Base-by-base conservation (phyloP, 176 grass and related monocot species). In the Themeda triandra region DNA sequence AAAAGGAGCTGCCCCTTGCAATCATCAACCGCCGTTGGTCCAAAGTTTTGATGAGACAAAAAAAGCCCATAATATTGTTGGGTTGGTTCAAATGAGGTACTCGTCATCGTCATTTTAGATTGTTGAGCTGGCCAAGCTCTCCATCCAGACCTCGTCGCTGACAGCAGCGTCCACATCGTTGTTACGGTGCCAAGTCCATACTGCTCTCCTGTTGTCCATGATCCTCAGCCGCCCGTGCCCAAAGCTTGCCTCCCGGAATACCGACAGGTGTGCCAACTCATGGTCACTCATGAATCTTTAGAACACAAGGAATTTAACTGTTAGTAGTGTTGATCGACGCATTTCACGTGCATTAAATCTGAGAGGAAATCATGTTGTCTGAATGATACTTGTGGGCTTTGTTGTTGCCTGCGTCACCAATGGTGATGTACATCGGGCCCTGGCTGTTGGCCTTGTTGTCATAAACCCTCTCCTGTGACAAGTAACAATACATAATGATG, bases 341-440 rank as follows among this genome's bases (percentile, higher is more conserved):
- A 8, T 6, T 32, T 25, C 11, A 13, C 4, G 13, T 27, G 59
- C 7, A 27, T 59, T 24, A 0, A 59, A 9, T 24, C 0, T 10
- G 66, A 44, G 6, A 44, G n/a, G 13, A 27, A 13, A 1, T 39
- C 3, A 24, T 25, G 12, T 18, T 0, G 13, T 30, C 23, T 7
- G 5, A 45, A 7, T n/a, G 13, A 10, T 95, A 95, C 90, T 75
- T 87, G 63, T 48, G 66, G 35, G 90, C 73, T 91, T 83, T 86
- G 35, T 83, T 69, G 85, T 96, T 96, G 10, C 93, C 93, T 10
- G 83, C 93, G 54, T 96, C 91, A 24, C 91, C 91, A 13, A 92
- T 92, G 13, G 93, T 96, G 86, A 96, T 91, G 66, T 96, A 87
- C 75, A 96, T 65, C 14, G 86, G 58, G 21, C 93, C 93, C 35